These are phyloP conservation scores for Talaromyces albobiverticillius DNA, from an alignment of 2,329 filamentous ascomycete species.

Conservation along the genomic window DNA sequence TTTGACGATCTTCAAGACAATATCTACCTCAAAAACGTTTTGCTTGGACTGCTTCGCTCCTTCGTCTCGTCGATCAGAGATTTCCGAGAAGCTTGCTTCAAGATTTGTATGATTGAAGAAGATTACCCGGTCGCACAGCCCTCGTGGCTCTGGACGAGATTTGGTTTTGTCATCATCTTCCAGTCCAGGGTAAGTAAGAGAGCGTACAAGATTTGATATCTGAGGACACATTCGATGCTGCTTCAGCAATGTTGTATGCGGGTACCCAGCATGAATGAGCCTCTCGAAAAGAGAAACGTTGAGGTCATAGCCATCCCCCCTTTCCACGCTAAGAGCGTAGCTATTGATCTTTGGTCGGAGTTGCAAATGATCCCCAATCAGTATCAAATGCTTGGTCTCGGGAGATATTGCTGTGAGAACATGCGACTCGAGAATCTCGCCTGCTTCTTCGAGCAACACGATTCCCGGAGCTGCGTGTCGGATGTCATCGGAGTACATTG, in stretches of 20 bases:
- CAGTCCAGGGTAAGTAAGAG: constrained; percentile 62
- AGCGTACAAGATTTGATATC: constrained; percentile 59
- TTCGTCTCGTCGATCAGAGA: constrained; percentile 53
- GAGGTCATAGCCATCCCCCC: constrained; percentile 63
- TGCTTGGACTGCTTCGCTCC: constrained; percentile 54
- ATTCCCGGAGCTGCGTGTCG: constrained; percentile 56
- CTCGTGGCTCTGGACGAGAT: constrained; percentile 49
- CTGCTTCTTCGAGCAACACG: constrained; percentile 68
- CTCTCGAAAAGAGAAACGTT: constrained; percentile 69
- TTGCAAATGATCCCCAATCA: constrained; percentile 74
- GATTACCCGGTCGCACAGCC: constrained; percentile 59
- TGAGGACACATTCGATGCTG: constrained; percentile 70
- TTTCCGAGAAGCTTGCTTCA: constrained; percentile 47
- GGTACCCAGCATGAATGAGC: constrained; percentile 55
- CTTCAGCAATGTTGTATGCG: constrained; percentile 53
- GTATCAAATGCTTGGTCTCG: constrained; percentile 59
- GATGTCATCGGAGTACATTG: constrained; percentile 58
- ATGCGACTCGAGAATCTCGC: constrained; percentile 69
- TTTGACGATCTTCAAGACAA: constrained; percentile 63
- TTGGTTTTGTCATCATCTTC: constrained; percentile 53
- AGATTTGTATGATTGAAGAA: constrained; percentile 63
- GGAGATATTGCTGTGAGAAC: constrained; percentile 59
- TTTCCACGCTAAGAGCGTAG: constrained; percentile 60
- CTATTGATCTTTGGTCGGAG: constrained; percentile 65
- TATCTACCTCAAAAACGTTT: constrained; percentile 64